phyloP scores from a whole-genome alignment of 108 stramenopile species.

The Chaetoceros tenuissimus region DNA sequence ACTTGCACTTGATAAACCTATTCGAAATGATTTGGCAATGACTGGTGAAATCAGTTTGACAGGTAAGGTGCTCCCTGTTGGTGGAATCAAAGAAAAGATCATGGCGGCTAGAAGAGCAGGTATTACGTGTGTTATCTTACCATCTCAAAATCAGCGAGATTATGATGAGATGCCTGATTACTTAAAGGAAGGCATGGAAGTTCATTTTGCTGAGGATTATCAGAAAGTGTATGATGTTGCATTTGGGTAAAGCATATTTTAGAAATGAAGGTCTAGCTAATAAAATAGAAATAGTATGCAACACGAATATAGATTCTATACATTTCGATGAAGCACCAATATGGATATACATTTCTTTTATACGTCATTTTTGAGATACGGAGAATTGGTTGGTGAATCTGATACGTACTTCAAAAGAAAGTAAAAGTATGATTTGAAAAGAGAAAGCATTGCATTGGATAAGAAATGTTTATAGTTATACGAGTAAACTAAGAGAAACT shows the following conservation, averaged over 20 bases:
- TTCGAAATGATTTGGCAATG: slow-evolving; percentile 95
- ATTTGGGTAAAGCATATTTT: slow-evolving; percentile 31
- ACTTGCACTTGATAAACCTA: slow-evolving; percentile 75
- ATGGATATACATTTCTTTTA: too few species aligned
- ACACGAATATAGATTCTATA: not conserved
- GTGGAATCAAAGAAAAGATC: slow-evolving; percentile 98
- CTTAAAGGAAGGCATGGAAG: slow-evolving; percentile 87
- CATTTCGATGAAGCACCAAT: too few species aligned
- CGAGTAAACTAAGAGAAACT: too few species aligned
- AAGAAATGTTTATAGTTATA: too few species aligned
- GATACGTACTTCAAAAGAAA: too few species aligned
- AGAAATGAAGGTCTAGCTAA: not conserved
- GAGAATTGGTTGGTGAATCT: too few species aligned
- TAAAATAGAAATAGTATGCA: not conserved
- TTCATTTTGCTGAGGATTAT: slow-evolving; percentile 91
- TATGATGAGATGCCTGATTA: slow-evolving; percentile 96
- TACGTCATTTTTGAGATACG: too few species aligned
- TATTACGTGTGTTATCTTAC: slow-evolving; percentile 80
- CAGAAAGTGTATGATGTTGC: slow-evolving; percentile 81
- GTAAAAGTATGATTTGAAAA: too few species aligned
- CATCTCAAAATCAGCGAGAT: slow-evolving; percentile 86
- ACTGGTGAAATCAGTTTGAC: slow-evolving; percentile 92
- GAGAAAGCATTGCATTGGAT: too few species aligned
- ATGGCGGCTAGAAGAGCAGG: slow-evolving; percentile 96
- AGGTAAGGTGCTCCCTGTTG: slow-evolving; percentile 93